phyloP scores from a whole-genome alignment of 2,329 filamentous ascomycete species.

The Endothia cerciana region DNA sequence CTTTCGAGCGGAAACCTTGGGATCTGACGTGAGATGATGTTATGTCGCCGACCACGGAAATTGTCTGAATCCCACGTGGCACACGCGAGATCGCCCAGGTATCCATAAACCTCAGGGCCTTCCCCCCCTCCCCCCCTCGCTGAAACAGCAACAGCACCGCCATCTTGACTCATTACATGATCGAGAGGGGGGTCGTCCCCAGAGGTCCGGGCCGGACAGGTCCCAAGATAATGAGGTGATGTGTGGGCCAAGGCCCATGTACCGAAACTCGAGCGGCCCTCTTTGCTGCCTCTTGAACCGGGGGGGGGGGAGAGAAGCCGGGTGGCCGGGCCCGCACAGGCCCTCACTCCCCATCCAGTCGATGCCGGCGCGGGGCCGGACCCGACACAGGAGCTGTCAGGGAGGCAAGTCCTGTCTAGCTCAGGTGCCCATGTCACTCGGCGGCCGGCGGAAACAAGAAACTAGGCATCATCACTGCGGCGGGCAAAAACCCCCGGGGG shows the following conservation, averaged over 20 bases:
- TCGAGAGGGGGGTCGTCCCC: too few relatives aligned
- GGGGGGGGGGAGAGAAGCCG: too few relatives aligned
- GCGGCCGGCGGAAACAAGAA: background rate
- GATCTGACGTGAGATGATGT: constrained; percentile 9
- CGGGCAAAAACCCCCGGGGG: too few relatives aligned
- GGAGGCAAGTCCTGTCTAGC: background rate
- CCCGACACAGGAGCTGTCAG: background rate
- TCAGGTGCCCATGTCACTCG: background rate
- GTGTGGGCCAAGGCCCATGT: too few relatives aligned
- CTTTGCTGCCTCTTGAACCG: too few relatives aligned
- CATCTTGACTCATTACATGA: too few relatives aligned
- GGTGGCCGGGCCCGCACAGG: too few relatives aligned
- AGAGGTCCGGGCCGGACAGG: too few relatives aligned
- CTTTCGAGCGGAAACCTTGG: background rate
- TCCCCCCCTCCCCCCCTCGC: background rate
- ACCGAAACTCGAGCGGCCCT: too few relatives aligned
- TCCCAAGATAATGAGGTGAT: too few relatives aligned
- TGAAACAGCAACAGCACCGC: background rate
- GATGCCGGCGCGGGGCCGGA: too few relatives aligned
- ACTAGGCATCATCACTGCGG: constrained; percentile 9
- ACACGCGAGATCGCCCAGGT: background rate
- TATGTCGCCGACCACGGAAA: background rate
- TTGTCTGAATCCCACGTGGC: background rate
- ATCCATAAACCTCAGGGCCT: background rate
- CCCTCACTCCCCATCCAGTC: too few relatives aligned